Evolutionary conservation across 2,329 filamentous ascomycete species (phyloP).

Genomic region (Calonectria montana): DNA sequence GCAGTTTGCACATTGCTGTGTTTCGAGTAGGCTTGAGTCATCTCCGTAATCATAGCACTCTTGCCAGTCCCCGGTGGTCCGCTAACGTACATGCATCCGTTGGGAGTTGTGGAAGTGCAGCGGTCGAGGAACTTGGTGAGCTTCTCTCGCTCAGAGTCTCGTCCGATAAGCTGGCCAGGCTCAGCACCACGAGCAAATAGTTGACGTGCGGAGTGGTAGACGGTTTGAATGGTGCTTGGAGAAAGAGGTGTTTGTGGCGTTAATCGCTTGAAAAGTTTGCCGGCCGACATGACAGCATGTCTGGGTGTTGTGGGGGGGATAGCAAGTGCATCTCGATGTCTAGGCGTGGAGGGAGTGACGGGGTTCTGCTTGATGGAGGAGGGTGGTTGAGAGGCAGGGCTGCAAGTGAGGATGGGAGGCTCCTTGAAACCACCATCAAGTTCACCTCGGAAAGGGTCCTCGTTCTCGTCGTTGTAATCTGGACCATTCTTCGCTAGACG

Average conservation of each 20-base stretch:
- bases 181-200: conserved; percentile 85
- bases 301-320: conserved; percentile 82
- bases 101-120: conserved; percentile 68
- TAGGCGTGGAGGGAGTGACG: conserved; percentile 78
- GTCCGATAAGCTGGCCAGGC: conserved; percentile 80
- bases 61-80: conserved; percentile 97
- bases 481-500: conserved; percentile 52
- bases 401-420: conserved; percentile 44
- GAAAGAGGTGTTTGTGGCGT: conserved; percentile 82
- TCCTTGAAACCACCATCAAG: conserved; percentile 53
- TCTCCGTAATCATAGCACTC: conserved; percentile 89
- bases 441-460: conserved; percentile 55
- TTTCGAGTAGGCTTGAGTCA: conserved; percentile 70
- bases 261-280: conserved; percentile 79
- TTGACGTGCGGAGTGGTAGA: conserved; percentile 90
- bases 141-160: conserved; percentile 75
- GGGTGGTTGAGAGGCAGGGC: conserved; percentile 41
- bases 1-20: conserved; percentile 71
- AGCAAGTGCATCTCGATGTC: conserved; percentile 82
- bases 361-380: conserved; percentile 57
- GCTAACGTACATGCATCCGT: conserved; percentile 93
- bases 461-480: conserved; percentile 75
- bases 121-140: conserved; percentile 76
- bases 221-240: conserved; percentile 75
- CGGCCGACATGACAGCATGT: conserved; percentile 82